phyloP scores from a whole-genome alignment of 129 eudicot species.

The Rutidosis leptorrhynchoides region DNA sequence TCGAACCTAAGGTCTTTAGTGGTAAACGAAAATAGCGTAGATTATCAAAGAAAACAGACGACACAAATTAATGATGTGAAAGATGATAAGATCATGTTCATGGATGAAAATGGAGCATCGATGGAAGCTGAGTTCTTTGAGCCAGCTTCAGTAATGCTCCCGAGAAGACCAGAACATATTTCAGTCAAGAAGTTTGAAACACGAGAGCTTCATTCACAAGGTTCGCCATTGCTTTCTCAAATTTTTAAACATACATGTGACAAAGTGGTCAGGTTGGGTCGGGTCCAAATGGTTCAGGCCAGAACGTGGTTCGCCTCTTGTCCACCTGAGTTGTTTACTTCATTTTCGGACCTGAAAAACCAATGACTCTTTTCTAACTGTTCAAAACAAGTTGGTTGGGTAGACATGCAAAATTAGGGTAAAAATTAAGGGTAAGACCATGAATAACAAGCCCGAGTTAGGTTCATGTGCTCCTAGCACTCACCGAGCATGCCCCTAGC shows the following conservation, averaged over 20 bases:
- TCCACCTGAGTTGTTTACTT: too few species aligned
- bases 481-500: too few species aligned
- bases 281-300: neutral
- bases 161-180: constrained; percentile 27
- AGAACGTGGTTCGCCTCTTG: too few species aligned
- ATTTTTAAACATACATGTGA: neutral
- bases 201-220: constrained; percentile 29
- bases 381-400: neutral
- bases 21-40: constrained; percentile 33
- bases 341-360: too few species aligned
- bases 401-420: neutral
- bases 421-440: too few species aligned
- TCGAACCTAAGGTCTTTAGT: constrained; percentile 42
- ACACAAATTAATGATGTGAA: constrained; percentile 17
- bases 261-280: neutral
- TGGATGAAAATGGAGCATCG: constrained; percentile 28
- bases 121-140: constrained; percentile 7
- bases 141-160: constrained; percentile 31
- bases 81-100: constrained; percentile 21
- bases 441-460: too few species aligned
- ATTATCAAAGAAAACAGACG: constrained; percentile 22
- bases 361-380: too few species aligned
- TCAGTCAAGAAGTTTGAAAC: constrained; percentile 5
- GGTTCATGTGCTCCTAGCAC: too few species aligned
- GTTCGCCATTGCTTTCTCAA: constrained; percentile 17